phyloP scores from a whole-genome alignment of 257 asterid genomes.

The Solanum tarijense region DNA sequence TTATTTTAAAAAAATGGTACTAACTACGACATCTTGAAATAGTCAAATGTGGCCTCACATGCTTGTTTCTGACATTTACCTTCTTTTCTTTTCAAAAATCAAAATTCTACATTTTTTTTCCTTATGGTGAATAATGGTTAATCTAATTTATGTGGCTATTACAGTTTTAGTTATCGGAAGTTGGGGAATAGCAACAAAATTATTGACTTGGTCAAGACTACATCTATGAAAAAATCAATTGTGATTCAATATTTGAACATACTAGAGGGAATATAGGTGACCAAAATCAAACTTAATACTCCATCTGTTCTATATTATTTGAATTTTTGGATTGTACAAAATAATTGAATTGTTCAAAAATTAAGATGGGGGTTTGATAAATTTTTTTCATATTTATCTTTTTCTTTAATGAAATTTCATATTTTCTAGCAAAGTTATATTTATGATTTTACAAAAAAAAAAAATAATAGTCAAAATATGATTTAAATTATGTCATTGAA shows the following conservation, averaged over 20 bases:
- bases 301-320: no score
- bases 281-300: no score
- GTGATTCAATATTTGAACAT: not conserved
- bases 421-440: no score
- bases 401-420: no score
- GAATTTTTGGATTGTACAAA: no score
- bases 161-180: not conserved
- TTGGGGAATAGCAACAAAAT: not conserved
- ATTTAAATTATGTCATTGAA: no score
- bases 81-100: no score
- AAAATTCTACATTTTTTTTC: not conserved
- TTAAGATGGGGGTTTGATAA: no score
- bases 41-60: not conserved
- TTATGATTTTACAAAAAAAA: no score
- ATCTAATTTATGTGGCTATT: not conserved
- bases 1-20: no score
- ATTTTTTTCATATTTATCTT: no score
- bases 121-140: not conserved
- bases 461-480: fast-evolving
- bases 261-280: not conserved
- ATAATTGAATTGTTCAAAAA: no score
- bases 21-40: not conserved
- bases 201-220: not conserved
- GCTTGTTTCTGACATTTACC: not conserved
- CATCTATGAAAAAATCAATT: not conserved